These are phyloP conservation scores for Tolypocladium tropicale DNA, from an alignment of 2,329 filamentous ascomycete genomes.

Conservation along the genomic window DNA sequence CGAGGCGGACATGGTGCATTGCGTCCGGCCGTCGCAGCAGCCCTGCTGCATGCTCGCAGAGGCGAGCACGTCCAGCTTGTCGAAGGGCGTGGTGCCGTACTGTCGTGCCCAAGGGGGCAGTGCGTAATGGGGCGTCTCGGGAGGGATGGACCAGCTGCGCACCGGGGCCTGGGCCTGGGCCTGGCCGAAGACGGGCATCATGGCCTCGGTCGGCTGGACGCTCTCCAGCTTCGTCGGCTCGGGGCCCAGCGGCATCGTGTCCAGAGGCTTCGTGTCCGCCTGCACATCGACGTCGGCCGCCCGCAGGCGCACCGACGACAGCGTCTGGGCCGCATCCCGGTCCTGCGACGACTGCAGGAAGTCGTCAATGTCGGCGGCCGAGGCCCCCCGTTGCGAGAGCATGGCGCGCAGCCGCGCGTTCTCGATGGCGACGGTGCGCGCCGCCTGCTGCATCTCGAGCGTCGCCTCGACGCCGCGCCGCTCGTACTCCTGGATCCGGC, in stretches of 20 bases:
- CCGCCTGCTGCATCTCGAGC: slow-evolving; percentile 42
- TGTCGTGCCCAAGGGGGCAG: background rate
- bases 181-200: background rate
- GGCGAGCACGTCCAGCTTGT: slow-evolving; percentile 27
- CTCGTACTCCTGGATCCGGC: slow-evolving; percentile 35
- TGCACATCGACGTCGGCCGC: background rate
- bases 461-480: slow-evolving; percentile 36
- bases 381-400: slow-evolving; percentile 28
- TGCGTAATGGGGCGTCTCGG: background rate
- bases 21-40: slow-evolving; percentile 12
- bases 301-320: slow-evolving; percentile 5
- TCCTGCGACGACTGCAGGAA: slow-evolving; percentile 26
- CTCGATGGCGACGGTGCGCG: slow-evolving; percentile 36
- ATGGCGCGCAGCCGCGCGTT: slow-evolving; percentile 35
- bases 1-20: slow-evolving; percentile 7
- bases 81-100: slow-evolving; percentile 12
- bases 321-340: slow-evolving; percentile 17
- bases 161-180: background rate
- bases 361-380: slow-evolving; percentile 26
- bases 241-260: background rate
- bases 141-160: background rate
- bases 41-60: slow-evolving; percentile 23
- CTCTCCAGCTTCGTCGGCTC: background rate
- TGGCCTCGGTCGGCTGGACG: background rate
- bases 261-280: background rate